A percentile compares a stretch with the other conserved stretches of the same genome.
phyloP scores from a whole-genome alignment of 208 protist genomes.

The Borovskyia barvae region DNA sequence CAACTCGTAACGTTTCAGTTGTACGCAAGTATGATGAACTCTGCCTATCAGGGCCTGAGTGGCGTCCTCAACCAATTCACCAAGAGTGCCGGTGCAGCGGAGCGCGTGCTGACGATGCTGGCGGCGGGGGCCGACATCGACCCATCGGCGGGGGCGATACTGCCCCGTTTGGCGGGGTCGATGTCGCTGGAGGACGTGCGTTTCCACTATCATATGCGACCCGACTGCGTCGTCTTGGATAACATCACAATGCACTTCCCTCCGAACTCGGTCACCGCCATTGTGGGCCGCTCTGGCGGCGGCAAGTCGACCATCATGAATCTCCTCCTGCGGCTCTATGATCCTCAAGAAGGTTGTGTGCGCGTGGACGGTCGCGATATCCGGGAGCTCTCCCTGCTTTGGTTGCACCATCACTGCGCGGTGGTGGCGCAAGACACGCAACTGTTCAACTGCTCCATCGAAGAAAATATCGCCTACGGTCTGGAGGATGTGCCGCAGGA shows the following conservation, averaged over 20 bases:
- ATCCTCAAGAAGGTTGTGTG: conserved; percentile 45
- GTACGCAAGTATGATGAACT: conserved; percentile 52
- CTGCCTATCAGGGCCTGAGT: conserved; percentile 38
- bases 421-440: conserved; percentile 98
- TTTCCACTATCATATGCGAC: conserved; percentile 43
- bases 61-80: conserved; percentile 41
- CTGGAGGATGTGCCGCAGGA: conserved; percentile 24
- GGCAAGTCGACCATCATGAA: conserved; percentile 74
- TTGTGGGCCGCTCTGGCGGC: conserved; percentile 70
- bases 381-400: conserved; percentile 29
- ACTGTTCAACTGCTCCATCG: conserved; percentile 93
- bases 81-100: conserved; percentile 44
- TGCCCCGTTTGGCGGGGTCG: conserved; percentile 32
- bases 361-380: conserved; percentile 33
- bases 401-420: conserved; percentile 67
- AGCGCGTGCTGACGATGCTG: conserved; percentile 50
- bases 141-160: conserved; percentile 17
- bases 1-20: conserved; percentile 59
- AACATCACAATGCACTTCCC: conserved; percentile 22
- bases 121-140: conserved; percentile 34
- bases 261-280: conserved; percentile 35
- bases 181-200: conserved; percentile 36
- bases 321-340: conserved; percentile 78
- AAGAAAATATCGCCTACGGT: conserved; percentile 70
- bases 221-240: conserved; percentile 14